phyloP scores from a whole-genome alignment of 2,329 filamentous ascomycete genomes.

The Penicillium capsulatum region DNA sequence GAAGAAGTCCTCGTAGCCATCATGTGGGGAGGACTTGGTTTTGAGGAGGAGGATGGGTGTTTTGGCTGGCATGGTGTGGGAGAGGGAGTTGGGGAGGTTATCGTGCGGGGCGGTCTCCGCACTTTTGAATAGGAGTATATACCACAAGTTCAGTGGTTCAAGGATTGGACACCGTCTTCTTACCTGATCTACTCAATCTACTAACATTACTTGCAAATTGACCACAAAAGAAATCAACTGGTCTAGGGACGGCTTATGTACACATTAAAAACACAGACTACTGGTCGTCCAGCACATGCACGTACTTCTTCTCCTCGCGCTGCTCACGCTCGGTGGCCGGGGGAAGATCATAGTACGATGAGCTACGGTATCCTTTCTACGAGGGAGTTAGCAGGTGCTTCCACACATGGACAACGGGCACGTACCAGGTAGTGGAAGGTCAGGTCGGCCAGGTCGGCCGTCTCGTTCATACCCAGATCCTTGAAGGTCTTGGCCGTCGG shows the following conservation, averaged over 20 bases:
- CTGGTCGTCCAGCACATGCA: slow-evolving; percentile 88
- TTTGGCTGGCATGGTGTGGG: slow-evolving; percentile 8
- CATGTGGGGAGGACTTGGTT: slow-evolving; percentile 44
- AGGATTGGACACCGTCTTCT: no score
- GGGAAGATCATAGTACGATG: slow-evolving; percentile 85
- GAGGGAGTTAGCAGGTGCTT: slow-evolving; percentile 15
- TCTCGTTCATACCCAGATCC: slow-evolving; percentile 77
- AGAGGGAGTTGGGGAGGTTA: slow-evolving; percentile 3
- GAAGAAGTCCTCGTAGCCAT: slow-evolving; percentile 46
- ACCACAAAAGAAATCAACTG: slow-evolving; percentile 33
- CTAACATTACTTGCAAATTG: no score
- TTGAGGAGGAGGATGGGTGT: slow-evolving; percentile 47
- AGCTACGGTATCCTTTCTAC: slow-evolving; percentile 85
- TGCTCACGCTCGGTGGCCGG: slow-evolving; percentile 93
- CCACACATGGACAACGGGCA: slow-evolving; percentile 11
- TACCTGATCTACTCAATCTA: no score
- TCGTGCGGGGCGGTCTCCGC: slow-evolving; percentile 12
- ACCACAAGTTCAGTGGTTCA: no score
- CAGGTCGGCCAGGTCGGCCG: slow-evolving; percentile 76
- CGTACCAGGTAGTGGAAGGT: slow-evolving; percentile 92
- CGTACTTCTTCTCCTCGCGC: slow-evolving; percentile 90
- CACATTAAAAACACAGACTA: slow-evolving; percentile 47
- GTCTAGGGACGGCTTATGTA: slow-evolving; percentile 41
- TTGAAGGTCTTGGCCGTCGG: slow-evolving; percentile 89
- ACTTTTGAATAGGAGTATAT: no score